phyloP scores from a whole-genome alignment of 1,139 yeast genomes.

The Yamadazyma atlantica region DNA sequence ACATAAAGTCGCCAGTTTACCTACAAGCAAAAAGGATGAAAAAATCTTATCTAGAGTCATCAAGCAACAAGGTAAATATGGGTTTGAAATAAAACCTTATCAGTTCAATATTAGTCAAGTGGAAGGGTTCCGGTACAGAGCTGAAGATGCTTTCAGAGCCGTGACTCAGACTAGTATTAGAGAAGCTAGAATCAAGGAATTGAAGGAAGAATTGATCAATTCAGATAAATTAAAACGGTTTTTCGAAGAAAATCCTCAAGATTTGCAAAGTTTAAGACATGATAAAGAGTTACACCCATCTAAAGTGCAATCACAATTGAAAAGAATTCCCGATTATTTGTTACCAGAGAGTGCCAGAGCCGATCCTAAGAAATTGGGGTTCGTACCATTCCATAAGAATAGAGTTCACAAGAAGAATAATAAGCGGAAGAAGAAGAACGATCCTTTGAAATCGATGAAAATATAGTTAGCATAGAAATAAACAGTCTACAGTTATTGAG shows the following conservation, averaged over 20 bases:
- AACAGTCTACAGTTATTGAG: no score
- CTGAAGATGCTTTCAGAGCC: conserved; percentile 96
- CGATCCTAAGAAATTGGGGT: conserved; percentile 61
- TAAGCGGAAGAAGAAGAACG: conserved; percentile 46
- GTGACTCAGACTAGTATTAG: conserved; percentile 87
- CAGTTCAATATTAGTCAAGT: conserved; percentile 91
- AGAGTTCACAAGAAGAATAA: conserved; percentile 47
- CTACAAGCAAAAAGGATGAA: conserved; percentile 80
- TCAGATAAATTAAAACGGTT: conserved; percentile 91
- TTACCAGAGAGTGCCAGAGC: conserved; percentile 77
- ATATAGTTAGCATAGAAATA: conserved; percentile 6
- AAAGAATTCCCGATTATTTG: conserved; percentile 89
- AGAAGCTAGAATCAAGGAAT: conserved; percentile 90
- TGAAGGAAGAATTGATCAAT: conserved; percentile 81
- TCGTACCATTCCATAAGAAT: conserved; percentile 71
- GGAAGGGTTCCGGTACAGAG: conserved; percentile 93
- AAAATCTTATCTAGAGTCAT: conserved; percentile 75
- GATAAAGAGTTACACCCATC: conserved; percentile 86
- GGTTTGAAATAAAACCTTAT: conserved; percentile 77
- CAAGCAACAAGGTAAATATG: conserved; percentile 72
- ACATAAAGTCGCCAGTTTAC: conserved; percentile 75
- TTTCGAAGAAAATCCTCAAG: conserved; percentile 98
- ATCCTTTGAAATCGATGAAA: conserved; percentile 64
- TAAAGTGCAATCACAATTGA: conserved; percentile 80
- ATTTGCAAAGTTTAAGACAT: conserved; percentile 82